Conservation (phyloP, 1,284 basidiomycete genomes). For the Boletus semigastroideus region DNA sequence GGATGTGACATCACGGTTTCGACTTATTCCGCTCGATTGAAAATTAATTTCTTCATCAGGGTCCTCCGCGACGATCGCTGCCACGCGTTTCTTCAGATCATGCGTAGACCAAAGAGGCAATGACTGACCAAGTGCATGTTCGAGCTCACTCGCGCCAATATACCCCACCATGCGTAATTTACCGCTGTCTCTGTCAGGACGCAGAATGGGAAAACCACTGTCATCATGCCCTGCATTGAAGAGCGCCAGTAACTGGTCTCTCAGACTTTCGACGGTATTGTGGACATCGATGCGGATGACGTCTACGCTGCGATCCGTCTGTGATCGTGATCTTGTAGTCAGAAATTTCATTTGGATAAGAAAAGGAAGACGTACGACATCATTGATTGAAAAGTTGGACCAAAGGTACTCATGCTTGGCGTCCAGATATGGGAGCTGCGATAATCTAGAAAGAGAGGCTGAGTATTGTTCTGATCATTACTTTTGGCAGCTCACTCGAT, state of each 20-base stretch:
- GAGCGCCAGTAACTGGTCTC: constrained; percentile 63
- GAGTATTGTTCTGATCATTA: neutral
- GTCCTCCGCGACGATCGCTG: constrained; percentile 77
- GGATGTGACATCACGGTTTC: constrained; percentile 44
- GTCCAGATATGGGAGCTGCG: constrained; percentile 89
- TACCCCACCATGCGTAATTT: constrained; percentile 83
- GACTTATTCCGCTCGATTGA: constrained; percentile 46
- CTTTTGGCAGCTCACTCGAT: constrained; percentile 65
- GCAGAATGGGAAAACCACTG: constrained; percentile 85
- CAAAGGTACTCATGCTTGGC: constrained; percentile 87
- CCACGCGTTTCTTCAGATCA: constrained; percentile 1
- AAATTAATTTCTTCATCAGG: constrained; percentile 68
- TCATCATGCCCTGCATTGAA: constrained; percentile 70
- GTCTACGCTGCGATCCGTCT: constrained; percentile 67
- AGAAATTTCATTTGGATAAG: neutral
- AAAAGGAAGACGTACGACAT: constrained; percentile 58
- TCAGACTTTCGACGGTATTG: constrained; percentile 73
- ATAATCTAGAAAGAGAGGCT: constrained; percentile 40
- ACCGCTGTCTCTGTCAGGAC: constrained; percentile 42
- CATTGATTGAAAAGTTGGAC: constrained; percentile 71
- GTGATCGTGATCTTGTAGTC: constrained; percentile 7
- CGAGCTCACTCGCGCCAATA: constrained; percentile 89
- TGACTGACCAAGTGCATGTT: constrained; percentile 84
- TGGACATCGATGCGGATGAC: constrained; percentile 62
- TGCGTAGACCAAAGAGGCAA: neutral